A percentile compares a stretch with the other conserved stretches of the same genome.
Conservation (phyloP, 371 early-diverging fungal genomes). For the Actinomucor elegans region DNA sequence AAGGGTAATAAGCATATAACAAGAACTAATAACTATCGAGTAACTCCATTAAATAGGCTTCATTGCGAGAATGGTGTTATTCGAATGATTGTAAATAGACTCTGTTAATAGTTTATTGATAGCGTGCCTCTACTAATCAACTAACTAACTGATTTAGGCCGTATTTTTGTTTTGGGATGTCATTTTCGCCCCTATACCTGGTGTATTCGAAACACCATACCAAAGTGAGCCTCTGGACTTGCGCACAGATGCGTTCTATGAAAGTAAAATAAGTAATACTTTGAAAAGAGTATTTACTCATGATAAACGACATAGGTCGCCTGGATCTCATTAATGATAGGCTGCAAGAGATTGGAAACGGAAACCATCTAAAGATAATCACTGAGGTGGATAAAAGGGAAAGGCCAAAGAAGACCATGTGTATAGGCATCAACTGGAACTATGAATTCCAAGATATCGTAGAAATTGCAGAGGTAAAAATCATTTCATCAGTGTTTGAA, state of each 20-base stretch:
- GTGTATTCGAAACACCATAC: constrained; percentile 76
- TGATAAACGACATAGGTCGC: constrained; percentile 46
- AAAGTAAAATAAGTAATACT: too few species aligned
- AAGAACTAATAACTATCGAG: not conserved
- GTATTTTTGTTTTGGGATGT: constrained; percentile 75
- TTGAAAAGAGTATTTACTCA: too few species aligned
- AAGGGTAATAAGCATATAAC: constrained; percentile 44
- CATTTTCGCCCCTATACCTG: constrained; percentile 63
- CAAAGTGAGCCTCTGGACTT: constrained; percentile 75
- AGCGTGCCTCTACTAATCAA: not conserved
- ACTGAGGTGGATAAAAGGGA: constrained; percentile 47
- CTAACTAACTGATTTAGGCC: constrained; percentile 29
- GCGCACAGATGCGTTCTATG: constrained; percentile 66
- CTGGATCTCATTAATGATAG: constrained; percentile 55
- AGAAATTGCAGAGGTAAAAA: constrained; percentile 55
- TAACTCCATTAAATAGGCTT: constrained; percentile 21
- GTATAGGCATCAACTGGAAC: constrained; percentile 68
- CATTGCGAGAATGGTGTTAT: constrained; percentile 71
- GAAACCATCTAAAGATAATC: constrained; percentile 40
- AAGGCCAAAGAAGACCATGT: constrained; percentile 44
- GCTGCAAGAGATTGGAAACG: constrained; percentile 46
- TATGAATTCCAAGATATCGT: constrained; percentile 50
- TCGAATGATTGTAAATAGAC: constrained; percentile 40
- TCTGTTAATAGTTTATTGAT: not conserved
- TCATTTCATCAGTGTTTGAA: too few species aligned